Evolutionary conservation across 2,329 filamentous ascomycete species (phyloP), one percentile per base, ranked within the genome.

Genomic region (Incumbomyces delicatus): DNA sequence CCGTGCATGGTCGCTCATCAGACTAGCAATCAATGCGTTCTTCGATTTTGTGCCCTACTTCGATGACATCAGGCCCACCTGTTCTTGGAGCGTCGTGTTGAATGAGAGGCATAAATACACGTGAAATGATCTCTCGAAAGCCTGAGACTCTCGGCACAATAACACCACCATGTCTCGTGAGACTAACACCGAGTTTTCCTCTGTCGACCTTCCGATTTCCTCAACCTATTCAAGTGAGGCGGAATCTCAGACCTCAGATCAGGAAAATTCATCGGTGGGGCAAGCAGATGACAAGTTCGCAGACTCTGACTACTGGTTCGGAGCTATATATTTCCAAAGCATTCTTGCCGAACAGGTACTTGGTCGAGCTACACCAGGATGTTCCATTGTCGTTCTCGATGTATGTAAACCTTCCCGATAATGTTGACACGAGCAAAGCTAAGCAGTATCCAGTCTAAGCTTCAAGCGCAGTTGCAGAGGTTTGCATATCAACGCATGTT

Each of bases 241-340:
- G 14, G 38, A 41, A n/a, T 41, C 38, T 27, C 38, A 41, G 18
- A 41, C 20, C 20, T 41, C 38, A 8, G 38, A 41, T 27, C 38
- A 41, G 29, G 38, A 41, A 27, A 18, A 41, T 41, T 12, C 38
- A 18, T 41, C 38, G n/a, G 38, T 41, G 20, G 18, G 17, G 29
- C 22, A 41, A 41, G 17, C 17, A 10, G 38, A 41, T 18, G 17
- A 41, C 7, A 29, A 41, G 17, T 41, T 41, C 20, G 38, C 38
- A 18, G 38, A 41, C 20, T 41, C 38, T 8, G 38, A 41, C 29
- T 41, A 41, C 29, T 41, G 38, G 38, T 41, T 41, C 20, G 38
- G 38, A 5, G 29, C 7, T n/a, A 41, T 41, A 3, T 41, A 27
- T 18, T 41, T 41, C n/a, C 38, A 18, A 27, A 27, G 38, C 29